Percentiles rank a stretch among this genome's conserved stretches.
Conservation (phyloP, 169 alveolate species). For the Perkinsus olseni region DNA sequence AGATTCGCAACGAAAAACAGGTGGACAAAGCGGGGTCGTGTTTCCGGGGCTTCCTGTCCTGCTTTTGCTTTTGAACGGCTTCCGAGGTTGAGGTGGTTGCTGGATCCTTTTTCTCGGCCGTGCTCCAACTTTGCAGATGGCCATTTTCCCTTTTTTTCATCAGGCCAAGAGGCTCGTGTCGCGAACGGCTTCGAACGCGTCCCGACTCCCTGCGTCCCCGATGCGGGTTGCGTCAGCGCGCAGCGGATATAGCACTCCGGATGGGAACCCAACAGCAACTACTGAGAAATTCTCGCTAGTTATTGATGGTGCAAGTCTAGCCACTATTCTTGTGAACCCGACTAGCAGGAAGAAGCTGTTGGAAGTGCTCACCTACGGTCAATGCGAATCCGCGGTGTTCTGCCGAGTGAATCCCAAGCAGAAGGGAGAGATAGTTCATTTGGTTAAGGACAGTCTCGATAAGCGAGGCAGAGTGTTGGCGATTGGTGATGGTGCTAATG, state of each 20-base stretch:
- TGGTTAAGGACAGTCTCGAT: slow-evolving; percentile 42
- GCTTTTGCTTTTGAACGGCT: no score
- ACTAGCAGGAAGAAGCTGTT: neutral
- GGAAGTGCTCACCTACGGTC: slow-evolving; percentile 10
- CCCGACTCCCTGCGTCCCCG: neutral
- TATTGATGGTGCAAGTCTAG: neutral
- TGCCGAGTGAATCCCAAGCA: slow-evolving; percentile 90
- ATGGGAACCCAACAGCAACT: neutral
- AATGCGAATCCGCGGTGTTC: slow-evolving; percentile 27
- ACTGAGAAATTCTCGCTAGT: neutral
- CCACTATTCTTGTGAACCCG: neutral
- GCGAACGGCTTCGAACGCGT: neutral
- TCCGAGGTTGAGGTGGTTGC: no score
- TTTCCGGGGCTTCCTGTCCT: no score
- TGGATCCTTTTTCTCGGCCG: neutral
- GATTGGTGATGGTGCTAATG: slow-evolving; percentile 98
- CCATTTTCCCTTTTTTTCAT: neutral
- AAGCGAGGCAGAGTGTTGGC: slow-evolving; percentile 61
- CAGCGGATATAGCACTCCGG: neutral
- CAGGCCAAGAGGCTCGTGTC: neutral
- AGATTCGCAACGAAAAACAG: neutral
- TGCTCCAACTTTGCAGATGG: no score
- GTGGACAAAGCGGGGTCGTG: no score
- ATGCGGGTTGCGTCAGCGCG: neutral
- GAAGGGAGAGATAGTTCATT: slow-evolving; percentile 70